Conservation (phyloP, 129 eudicot genomes). For the Centrapalus pauciflorus region DNA sequence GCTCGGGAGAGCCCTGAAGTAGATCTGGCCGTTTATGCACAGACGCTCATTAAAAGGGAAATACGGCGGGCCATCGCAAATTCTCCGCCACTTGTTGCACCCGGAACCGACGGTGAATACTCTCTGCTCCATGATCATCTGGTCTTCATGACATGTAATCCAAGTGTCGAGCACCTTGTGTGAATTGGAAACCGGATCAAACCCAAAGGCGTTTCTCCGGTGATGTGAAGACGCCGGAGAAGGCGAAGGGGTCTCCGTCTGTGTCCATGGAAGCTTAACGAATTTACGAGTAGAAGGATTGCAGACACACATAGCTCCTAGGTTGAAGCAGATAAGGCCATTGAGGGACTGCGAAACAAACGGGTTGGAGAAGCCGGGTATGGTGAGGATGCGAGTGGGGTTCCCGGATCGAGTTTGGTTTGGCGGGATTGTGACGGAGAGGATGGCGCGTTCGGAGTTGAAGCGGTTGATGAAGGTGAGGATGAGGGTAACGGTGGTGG, state of each 20-base stretch:
- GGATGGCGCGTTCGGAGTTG: conserved; percentile 18
- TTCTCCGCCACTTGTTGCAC: conserved; percentile 17
- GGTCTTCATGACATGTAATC: conserved; percentile 11
- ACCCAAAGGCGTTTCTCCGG: conserved; percentile 27
- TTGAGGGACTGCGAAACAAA: conserved; percentile 27
- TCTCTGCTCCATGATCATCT: conserved; percentile 23
- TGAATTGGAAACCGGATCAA: conserved; percentile 18
- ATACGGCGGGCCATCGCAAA: conserved; percentile 18
- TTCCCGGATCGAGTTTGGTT: conserved; percentile 12
- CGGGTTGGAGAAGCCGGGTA: conserved; percentile 29
- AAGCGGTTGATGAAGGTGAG: conserved; percentile 29
- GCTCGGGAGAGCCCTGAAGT: conserved; percentile 18
- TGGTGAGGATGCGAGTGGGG: conserved; percentile 20
- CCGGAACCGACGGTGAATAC: conserved; percentile 22
- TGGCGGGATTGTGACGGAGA: conserved; percentile 22
- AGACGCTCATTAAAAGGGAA: conserved; percentile 17
- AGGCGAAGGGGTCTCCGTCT: not conserved
- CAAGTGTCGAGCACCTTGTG: conserved; percentile 36
- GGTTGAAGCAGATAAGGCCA: conserved; percentile 23
- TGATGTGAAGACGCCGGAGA: conserved; percentile 11
- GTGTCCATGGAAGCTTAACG: conserved; percentile 25
- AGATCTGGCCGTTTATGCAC: conserved; percentile 25
- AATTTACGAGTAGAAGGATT: conserved; percentile 31
- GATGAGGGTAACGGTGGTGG: conserved; percentile 6
- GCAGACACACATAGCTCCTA: conserved; percentile 32